These are phyloP conservation scores for Jaapia argillacea DNA, from an alignment of 768 basidiomycete species.

Conservation along the genomic window DNA sequence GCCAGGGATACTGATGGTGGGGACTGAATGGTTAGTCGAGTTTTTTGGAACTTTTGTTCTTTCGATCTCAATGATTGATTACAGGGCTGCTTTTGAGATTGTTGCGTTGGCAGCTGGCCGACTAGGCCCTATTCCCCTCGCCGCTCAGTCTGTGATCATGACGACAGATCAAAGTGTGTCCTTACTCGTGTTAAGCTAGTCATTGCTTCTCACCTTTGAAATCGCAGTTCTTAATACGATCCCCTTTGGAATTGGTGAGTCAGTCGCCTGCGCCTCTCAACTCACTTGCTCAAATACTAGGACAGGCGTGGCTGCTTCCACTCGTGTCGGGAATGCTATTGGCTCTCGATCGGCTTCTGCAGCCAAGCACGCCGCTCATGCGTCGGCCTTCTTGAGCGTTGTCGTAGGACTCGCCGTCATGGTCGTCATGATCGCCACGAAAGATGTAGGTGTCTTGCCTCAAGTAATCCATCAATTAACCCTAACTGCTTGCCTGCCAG, in stretches of 20 bases:
- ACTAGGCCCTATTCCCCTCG: constrained; percentile 55
- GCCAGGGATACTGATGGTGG: constrained; percentile 74
- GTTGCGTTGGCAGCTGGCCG: constrained; percentile 70
- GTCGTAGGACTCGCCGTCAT: constrained; percentile 49
- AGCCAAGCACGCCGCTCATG: constrained; percentile 51
- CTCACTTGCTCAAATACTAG: neutral
- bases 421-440: constrained; percentile 41
- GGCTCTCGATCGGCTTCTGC: constrained; percentile 42
- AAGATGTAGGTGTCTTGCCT: constrained; percentile 34
- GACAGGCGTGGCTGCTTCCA: constrained; percentile 57
- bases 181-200: too few relatives aligned
- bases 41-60: neutral
- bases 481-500: constrained; percentile 21
- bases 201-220: neutral
- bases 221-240: constrained; percentile 55
- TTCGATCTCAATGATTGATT: constrained; percentile 1
- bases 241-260: constrained; percentile 58
- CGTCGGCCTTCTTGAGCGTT: constrained; percentile 55
- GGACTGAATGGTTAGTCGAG: constrained; percentile 59
- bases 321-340: constrained; percentile 64
- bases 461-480: neutral
- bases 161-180: constrained; percentile 61
- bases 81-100: constrained; percentile 75
- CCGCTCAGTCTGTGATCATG: constrained; percentile 74
- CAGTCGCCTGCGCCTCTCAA: neutral